A percentile compares a stretch with the other conserved stretches of the same genome.
phyloP scores from a whole-genome alignment of 2,329 filamentous ascomycete species.

The Cucurbitaria berberidis region DNA sequence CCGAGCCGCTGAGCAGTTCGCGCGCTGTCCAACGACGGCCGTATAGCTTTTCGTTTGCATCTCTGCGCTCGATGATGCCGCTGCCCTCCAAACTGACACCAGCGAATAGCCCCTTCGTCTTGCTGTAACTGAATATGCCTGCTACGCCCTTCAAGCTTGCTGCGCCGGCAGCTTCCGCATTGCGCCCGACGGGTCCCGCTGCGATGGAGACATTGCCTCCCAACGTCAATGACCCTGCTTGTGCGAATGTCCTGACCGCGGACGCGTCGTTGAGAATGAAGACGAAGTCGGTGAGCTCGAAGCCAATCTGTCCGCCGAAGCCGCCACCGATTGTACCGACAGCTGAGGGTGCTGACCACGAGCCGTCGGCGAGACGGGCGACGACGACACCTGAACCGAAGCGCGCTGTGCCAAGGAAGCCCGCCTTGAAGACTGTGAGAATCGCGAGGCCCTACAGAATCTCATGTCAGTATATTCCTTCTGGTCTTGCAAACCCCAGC shows the following conservation, averaged over 20 bases:
- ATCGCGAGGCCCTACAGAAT: conserved; percentile 73
- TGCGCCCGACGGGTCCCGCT: conserved; percentile 89
- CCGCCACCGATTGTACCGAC: conserved; percentile 82
- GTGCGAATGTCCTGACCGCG: conserved; percentile 92
- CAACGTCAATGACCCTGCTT: conserved; percentile 87
- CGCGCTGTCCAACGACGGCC: conserved; percentile 79
- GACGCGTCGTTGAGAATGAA: conserved; percentile 94
- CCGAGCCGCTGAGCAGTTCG: conserved; percentile 79
- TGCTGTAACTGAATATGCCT: conserved; percentile 95
- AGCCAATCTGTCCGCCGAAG: conserved; percentile 84
- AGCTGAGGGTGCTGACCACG: conserved; percentile 81
- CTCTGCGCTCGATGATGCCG: conserved; percentile 89
- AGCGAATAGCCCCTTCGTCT: conserved; percentile 96
- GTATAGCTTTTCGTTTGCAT: conserved; percentile 97
- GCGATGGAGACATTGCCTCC: conserved; percentile 97
- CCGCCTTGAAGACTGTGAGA: conserved; percentile 84
- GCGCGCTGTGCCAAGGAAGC: conserved; percentile 81
- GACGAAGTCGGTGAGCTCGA: conserved; percentile 92
- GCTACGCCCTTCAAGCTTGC: conserved; percentile 88
- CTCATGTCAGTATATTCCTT: conserved; percentile 6
- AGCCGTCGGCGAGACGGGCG: conserved; percentile 75
- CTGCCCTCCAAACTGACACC: conserved; percentile 94
- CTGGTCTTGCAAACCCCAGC: conserved; percentile 3
- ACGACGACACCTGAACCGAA: conserved; percentile 85
- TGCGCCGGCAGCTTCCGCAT: conserved; percentile 93